Percentiles rank a stretch among this genome's conserved stretches.
Evolutionary conservation across 345 rosid species (phyloP).

Genomic region (Brassica nigra): DNA sequence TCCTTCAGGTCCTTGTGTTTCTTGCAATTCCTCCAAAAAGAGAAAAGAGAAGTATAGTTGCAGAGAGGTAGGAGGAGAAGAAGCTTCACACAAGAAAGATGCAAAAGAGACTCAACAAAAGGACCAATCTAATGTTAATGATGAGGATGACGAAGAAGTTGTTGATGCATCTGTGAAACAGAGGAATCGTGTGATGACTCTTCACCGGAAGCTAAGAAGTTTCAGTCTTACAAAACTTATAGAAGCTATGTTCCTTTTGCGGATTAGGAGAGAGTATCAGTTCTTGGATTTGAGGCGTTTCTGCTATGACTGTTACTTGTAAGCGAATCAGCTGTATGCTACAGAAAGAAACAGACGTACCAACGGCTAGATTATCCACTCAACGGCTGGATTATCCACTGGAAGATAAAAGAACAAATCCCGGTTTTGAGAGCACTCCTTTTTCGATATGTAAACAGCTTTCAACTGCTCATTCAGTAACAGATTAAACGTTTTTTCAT

Average conservation of each 20-base stretch:
- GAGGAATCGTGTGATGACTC: conserved; percentile 55
- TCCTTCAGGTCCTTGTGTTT: no score
- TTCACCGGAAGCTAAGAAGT: conserved; percentile 43
- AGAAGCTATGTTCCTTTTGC: conserved; percentile 38
- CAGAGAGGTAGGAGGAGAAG: no score
- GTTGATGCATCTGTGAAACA: conserved; percentile 14
- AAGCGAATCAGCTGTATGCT: conserved; percentile 66
- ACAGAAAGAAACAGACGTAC: conserved; percentile 56
- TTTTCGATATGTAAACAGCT: conserved; percentile 15
- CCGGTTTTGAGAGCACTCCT: conserved; percentile 48
- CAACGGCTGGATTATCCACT: conserved; percentile 53
- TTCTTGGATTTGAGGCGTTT: conserved; percentile 79
- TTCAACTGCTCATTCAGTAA: neutral
- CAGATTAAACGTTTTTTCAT: neutral
- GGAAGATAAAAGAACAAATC: conserved; percentile 63
- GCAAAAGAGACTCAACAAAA: conserved; percentile 42
- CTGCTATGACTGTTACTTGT: conserved; percentile 53
- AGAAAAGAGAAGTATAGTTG: no score
- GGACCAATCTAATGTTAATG: conserved; percentile 39
- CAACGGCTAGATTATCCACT: neutral
- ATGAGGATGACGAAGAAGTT: conserved; percentile 32
- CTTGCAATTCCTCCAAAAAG: no score
- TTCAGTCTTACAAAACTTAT: conserved; percentile 53
- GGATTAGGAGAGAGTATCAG: conserved; percentile 78
- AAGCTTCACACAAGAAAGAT: conserved; percentile 14